Base-by-base conservation (phyloP, 208 protist genomes). In the Leishmania arabica region DNA sequence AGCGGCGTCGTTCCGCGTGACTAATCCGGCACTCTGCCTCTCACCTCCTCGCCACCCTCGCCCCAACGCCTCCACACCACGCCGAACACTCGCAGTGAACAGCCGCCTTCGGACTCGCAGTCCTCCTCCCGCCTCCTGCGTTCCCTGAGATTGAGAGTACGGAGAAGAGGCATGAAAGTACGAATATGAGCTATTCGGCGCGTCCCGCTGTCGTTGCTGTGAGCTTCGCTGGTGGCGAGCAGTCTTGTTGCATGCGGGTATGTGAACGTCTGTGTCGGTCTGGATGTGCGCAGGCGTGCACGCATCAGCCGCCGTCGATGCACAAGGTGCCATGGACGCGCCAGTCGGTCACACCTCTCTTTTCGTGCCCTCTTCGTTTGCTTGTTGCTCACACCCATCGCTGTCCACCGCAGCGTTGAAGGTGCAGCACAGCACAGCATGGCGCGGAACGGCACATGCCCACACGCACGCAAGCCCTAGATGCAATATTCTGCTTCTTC, bases 401-500 rank as follows among this genome's bases (percentile, higher is more conserved):
- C 62, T 17, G 31, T 2, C 31, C 13, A 40, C 31, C 11, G 15
- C 62, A 40, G 62, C 31, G 62, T 42, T 68, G 31, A 13, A 40
- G 31, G 31, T 68, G 11, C 31, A 40, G 31, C 15, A 40, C 62
- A 1, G 62, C 27, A 11, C 58, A 13, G 17, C 9, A 31, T 8
- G 24, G 24, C 4, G 21, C 27, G 31, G 31, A 19, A 15, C 27
- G 5, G 40, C 4, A 40, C 24, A 69, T 5, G 40, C 21, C 8
- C 62, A 68, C 27, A 68, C 15, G 31, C 27, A 13, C 62, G 15
- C 62, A 27, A 27, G 31, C 69, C 17, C 54, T 60, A 92, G 64
- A 92, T 92, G 78, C 84, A 93, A 72, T 91, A 93, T n/a, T 91
- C 88, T 17, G 84, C 65, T n/a, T 86, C 81, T 15, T 89, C 82